A percentile compares a stretch with the other conserved stretches of the same genome.
These are phyloP conservation scores for Solanum etuberosum DNA, from an alignment of 257 asterid species.

Conservation along the genomic window DNA sequence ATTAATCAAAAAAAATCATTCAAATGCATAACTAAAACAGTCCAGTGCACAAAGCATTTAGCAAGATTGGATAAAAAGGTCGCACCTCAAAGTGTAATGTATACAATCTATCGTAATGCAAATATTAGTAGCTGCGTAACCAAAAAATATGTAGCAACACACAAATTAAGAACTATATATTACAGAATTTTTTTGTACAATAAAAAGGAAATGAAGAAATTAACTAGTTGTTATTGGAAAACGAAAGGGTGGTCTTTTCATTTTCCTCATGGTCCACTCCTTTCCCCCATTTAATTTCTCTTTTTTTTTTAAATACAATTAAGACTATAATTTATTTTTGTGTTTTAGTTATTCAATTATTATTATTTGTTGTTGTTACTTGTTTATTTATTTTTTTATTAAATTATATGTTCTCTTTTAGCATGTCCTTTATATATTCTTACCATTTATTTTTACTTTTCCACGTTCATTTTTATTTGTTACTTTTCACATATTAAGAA, in stretches of 20 bases:
- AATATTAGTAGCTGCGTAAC: not conserved
- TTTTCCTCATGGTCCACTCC: not conserved
- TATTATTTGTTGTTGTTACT: no score
- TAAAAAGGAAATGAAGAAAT: not conserved
- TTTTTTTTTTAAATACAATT: not conserved
- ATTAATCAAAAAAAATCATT: not conserved
- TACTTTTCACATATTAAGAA: not conserved
- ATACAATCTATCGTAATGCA: not conserved
- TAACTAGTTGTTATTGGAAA: not conserved
- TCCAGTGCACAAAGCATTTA: not conserved
- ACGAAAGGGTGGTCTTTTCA: not conserved
- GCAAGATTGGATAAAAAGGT: not conserved
- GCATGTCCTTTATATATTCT: not conserved
- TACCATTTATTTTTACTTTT: no score
- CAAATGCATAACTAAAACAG: not conserved
- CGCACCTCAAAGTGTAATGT: not conserved
- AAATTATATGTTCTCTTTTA: not conserved
- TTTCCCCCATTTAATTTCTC: not conserved
- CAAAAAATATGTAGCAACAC: not conserved
- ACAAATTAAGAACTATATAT: not conserved
- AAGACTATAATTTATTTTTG: not conserved
- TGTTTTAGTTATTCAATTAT: not conserved
- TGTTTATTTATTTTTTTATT: rapidly evolving
- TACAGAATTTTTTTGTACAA: no score
- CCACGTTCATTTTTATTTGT: no score